phyloP scores from a whole-genome alignment of 2,329 filamentous ascomycete genomes.

The Neofusicoccum kwambonambiense region DNA sequence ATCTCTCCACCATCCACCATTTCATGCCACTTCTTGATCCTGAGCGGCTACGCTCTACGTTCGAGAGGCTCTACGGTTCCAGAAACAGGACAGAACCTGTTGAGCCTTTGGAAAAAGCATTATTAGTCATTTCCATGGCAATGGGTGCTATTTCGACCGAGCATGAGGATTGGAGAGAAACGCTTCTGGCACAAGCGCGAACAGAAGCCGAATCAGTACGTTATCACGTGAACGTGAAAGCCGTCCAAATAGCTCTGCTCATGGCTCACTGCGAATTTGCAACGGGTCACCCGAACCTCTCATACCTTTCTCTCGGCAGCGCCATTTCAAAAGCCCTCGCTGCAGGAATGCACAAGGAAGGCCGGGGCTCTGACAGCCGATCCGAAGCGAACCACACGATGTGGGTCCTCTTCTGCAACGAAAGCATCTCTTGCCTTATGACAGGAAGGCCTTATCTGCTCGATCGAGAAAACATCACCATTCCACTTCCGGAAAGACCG shows the following conservation, averaged over 20 bases:
- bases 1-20: neutral
- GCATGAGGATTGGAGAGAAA: neutral
- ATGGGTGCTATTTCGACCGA: neutral
- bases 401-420: conserved; percentile 3
- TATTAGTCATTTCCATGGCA: neutral
- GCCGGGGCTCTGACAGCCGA: neutral
- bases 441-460: neutral
- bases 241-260: neutral
- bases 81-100: neutral
- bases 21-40: conserved; percentile 2
- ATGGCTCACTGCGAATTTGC: conserved; percentile 12
- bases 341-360: neutral
- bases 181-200: neutral
- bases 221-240: conserved; percentile 1
- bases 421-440: conserved; percentile 3
- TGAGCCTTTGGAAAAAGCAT: neutral
- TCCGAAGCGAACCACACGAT: neutral
- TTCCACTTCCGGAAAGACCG: neutral
- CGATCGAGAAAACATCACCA: neutral
- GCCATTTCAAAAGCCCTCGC: neutral
- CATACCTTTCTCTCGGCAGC: neutral
- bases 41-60: neutral
- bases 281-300: neutral
- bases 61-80: neutral
- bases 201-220: neutral